Evolutionary conservation across 352 stramenopile species (phyloP).

Genomic region (Blastocystis sp.): DNA sequence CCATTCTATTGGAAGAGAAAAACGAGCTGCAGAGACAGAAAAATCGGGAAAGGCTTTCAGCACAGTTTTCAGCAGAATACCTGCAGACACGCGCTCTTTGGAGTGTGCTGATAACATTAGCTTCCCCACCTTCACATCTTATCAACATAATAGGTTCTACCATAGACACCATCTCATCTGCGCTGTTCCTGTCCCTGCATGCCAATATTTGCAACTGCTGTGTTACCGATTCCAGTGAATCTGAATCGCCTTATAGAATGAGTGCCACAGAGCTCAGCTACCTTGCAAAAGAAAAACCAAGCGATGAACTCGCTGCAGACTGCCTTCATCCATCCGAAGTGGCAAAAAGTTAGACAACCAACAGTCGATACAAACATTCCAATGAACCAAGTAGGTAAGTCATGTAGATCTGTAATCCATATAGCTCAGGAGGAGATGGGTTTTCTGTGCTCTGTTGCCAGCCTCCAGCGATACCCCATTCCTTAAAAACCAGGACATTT

Average conservation of each 20-base stretch:
- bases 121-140: not conserved
- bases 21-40: not conserved
- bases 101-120: not conserved
- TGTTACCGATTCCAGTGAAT: not conserved
- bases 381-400: not conserved
- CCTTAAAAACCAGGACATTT: conserved; percentile 23
- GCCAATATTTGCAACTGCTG: not conserved
- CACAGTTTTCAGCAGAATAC: not conserved
- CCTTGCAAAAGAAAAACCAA: not conserved
- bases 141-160: not conserved
- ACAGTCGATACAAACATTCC: conserved; percentile 49
- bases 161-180: not conserved
- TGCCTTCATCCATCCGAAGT: not conserved
- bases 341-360: not conserved
- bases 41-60: not conserved
- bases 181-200: not conserved
- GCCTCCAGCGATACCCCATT: conserved; percentile 54
- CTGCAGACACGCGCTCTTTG: not conserved
- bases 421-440: not conserved
- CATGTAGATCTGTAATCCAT: conserved; percentile 62
- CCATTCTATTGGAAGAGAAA: not conserved
- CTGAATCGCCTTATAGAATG: not conserved
- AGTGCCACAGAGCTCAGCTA: not conserved
- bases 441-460: conserved; percentile 62
- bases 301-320: not conserved